phyloP scores from a whole-genome alignment of 371 early-diverging fungal species.

The Mucor lusitanicus region DNA sequence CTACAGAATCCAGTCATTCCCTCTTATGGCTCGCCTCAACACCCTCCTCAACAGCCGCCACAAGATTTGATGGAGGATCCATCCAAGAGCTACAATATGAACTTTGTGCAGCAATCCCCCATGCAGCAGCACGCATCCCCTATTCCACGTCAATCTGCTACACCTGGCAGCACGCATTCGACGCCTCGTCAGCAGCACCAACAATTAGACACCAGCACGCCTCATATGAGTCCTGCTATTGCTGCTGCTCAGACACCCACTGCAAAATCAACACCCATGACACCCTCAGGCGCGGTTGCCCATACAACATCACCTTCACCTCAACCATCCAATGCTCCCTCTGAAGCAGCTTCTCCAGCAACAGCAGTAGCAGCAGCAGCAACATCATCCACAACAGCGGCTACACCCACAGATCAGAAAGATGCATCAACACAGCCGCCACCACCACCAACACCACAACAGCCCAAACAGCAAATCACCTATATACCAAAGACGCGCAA shows the following conservation, averaged over 20 bases:
- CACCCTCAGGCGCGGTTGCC: not conserved
- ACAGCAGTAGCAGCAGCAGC: not conserved
- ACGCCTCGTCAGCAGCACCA: conserved; percentile 44
- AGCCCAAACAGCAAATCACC: conserved; percentile 17
- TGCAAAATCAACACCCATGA: not conserved
- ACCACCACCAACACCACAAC: not conserved
- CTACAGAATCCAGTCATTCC: conserved; percentile 23
- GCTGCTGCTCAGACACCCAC: not conserved
- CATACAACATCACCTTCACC: conserved; percentile 11
- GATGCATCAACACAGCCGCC: not conserved
- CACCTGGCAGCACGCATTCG: conserved; percentile 37
- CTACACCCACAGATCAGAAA: not conserved
- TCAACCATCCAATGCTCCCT: conserved; percentile 7
- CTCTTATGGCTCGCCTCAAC: conserved; percentile 27
- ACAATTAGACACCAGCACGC: conserved; percentile 20
- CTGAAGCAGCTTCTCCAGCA: not conserved
- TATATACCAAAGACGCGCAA: conserved; percentile 54
- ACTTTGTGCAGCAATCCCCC: conserved; percentile 26
- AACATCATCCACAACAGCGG: not conserved
- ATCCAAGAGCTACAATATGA: conserved; percentile 13
- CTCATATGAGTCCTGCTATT: conserved; percentile 17
- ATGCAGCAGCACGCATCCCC: conserved; percentile 31
- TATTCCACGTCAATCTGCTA: conserved; percentile 34
- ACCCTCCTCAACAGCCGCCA: conserved; percentile 12
- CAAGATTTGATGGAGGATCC: conserved; percentile 9